A percentile compares a stretch with the other conserved stretches of the same genome.
Conservation (phyloP, 2,329 filamentous ascomycete species). For the Penicillium sp. region DNA sequence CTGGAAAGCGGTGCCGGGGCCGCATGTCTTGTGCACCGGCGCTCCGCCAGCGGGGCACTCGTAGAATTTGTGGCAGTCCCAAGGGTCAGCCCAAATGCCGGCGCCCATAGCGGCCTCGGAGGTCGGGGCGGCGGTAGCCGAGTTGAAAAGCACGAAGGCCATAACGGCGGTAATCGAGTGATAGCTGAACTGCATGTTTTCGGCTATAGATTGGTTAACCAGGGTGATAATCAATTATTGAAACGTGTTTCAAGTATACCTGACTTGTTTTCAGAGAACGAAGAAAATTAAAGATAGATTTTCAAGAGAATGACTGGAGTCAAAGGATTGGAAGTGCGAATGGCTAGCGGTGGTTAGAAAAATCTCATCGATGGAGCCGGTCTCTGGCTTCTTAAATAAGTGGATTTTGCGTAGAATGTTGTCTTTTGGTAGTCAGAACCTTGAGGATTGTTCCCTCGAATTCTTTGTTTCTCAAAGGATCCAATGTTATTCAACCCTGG, state of each 20-base stretch:
- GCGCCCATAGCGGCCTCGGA: not conserved
- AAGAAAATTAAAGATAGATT: too few species aligned
- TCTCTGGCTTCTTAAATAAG: not conserved
- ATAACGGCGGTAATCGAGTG: not conserved
- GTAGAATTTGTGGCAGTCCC: conserved; percentile 10
- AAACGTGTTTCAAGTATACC: not conserved
- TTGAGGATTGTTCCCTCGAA: too few species aligned
- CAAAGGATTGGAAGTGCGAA: not conserved
- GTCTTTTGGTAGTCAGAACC: too few species aligned
- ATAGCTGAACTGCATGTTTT: conserved; percentile 1
- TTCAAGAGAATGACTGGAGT: not conserved
- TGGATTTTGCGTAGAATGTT: too few species aligned
- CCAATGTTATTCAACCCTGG: too few species aligned
- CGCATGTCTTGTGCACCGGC: conserved; percentile 10
- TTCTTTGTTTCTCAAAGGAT: too few species aligned
- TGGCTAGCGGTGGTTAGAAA: not conserved
- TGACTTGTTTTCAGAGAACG: not conserved
- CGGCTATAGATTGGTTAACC: not conserved
- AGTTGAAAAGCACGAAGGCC: not conserved
- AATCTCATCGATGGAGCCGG: not conserved
- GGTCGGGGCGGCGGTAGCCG: not conserved
- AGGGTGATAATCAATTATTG: not conserved
- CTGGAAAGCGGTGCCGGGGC: conserved; percentile 11
- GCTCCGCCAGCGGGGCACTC: conserved; percentile 8
- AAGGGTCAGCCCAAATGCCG: conserved; percentile 7